These are phyloP conservation scores for Fusarium sp. DNA, from an alignment of 2,329 filamentous ascomycete species.

Conservation along the genomic window DNA sequence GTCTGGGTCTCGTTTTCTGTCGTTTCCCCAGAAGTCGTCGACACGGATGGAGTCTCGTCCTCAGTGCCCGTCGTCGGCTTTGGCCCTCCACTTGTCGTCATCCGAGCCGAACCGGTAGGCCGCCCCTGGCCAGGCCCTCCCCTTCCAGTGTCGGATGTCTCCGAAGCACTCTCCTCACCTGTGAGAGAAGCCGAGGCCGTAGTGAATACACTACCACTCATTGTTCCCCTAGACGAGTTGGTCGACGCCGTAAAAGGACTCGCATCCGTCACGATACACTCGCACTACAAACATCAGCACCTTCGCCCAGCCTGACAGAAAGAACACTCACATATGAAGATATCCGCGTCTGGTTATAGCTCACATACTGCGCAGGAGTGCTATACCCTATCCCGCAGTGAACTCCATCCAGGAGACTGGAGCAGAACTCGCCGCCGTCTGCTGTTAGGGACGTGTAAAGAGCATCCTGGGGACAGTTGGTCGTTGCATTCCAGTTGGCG, in stretches of 20 bases:
- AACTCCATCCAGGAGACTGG: slow-evolving; percentile 45
- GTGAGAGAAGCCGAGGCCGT: slow-evolving; percentile 14
- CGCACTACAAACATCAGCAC: slow-evolving; percentile 42
- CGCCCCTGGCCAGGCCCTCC: slow-evolving; percentile 29
- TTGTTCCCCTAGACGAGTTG: background rate
- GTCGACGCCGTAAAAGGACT: background rate
- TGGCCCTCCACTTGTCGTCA: background rate
- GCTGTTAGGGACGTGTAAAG: slow-evolving; percentile 51
- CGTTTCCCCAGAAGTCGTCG: background rate
- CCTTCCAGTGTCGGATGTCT: slow-evolving; percentile 14
- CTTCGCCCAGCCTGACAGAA: too few species aligned
- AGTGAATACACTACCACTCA: background rate
- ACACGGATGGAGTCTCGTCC: slow-evolving; percentile 5
- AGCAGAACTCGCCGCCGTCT: slow-evolving; percentile 51
- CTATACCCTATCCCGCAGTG: slow-evolving; percentile 43
- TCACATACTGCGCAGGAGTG: slow-evolving; percentile 50
- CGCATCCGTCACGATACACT: slow-evolving; percentile 45
- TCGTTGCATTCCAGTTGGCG: slow-evolving; percentile 35
- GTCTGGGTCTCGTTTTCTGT: background rate
- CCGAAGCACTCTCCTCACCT: background rate
- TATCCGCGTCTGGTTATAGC: slow-evolving; percentile 49
- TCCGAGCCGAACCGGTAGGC: slow-evolving; percentile 5
- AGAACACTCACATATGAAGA: slow-evolving; percentile 51
- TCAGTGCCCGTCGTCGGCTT: background rate
- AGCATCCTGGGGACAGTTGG: slow-evolving; percentile 48